Evolutionary conservation across 2,329 filamentous ascomycete genomes (phyloP), one percentile per base, ranked within the genome.

Genomic region (Aurifilum marmelostoma): DNA sequence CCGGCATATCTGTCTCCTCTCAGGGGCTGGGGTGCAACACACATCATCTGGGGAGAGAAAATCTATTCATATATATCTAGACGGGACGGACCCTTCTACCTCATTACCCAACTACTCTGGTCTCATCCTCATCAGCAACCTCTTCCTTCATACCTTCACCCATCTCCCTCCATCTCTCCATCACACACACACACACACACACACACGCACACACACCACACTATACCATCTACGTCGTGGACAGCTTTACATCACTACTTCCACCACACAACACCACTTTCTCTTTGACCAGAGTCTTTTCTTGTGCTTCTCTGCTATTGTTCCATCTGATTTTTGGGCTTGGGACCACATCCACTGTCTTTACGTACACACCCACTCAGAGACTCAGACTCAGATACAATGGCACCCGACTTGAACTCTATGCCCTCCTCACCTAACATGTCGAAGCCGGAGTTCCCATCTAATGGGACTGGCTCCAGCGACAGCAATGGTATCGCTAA

Each of bases 321-420:
- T 56, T 18, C 32, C 27, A 52, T 54, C 60, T 65, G 63, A 52
- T 69, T 64, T 61, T 63, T 63, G 61, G 60, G 52, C 18, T 39
- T 68, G 63, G 58, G 61, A 47, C 58, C 24, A 39, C 43, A n/a
- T 8, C n/a, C n/a, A n/a, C 67, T 67, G 50, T 66, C 52, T 54
- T 54, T 60, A 64, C 64, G 63, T 67, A 62, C 68, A 66, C 34
- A 61, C 32, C 43, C 24, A 63, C 58, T 71, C 65, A 43, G 14
- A 43, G 16, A 66, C 27, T 58, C 32, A 56, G 34, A 65, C 58
- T 71, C 65, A 71, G 76, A 64, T 63, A 73, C 65, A 68, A 92
- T 93, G 91, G 87, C 90, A 73, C 91, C 91, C 64, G 91, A 93
- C 80, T 85, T 93, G 76, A 92, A 93, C 83, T 90, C 90, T 8